Conservation (phyloP, 2,329 filamentous ascomycete genomes). For the Clonostachys rosea region DNA sequence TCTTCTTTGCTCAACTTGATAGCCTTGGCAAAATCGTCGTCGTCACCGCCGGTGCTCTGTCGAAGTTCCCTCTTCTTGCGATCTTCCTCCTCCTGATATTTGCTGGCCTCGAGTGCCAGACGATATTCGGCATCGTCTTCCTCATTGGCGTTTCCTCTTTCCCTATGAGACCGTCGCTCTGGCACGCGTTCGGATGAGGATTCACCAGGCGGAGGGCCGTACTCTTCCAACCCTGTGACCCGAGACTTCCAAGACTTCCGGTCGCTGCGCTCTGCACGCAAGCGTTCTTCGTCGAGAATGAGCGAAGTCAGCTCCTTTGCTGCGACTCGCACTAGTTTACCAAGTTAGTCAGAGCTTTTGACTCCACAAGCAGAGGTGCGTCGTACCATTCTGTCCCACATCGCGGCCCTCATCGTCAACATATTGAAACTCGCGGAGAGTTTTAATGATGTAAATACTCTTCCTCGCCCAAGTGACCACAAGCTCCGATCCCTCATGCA, state of each 20-base stretch:
- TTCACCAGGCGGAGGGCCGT: conserved; percentile 39
- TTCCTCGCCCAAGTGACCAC: conserved; percentile 97
- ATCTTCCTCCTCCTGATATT: conserved; percentile 91
- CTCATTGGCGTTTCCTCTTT: conserved; percentile 36
- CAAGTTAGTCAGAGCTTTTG: neutral
- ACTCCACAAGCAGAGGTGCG: neutral
- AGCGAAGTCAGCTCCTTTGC: conserved; percentile 93
- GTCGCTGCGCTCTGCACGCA: conserved; percentile 86
- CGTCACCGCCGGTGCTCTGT: conserved; percentile 46
- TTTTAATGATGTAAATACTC: conserved; percentile 99
- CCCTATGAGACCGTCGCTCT: conserved; percentile 32
- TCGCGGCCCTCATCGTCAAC: conserved; percentile 93
- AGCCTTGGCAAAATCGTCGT: conserved; percentile 90
- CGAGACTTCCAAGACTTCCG: conserved; percentile 95
- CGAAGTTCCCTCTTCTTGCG: conserved; percentile 65
- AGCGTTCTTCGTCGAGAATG: conserved; percentile 87
- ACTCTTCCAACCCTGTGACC: conserved; percentile 89
- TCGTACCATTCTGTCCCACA: conserved; percentile 90
- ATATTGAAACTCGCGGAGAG: conserved; percentile 93
- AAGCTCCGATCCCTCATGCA: conserved; percentile 94
- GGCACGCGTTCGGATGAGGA: conserved; percentile 32
- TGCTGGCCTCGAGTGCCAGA: conserved; percentile 90
- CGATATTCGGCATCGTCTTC: conserved; percentile 90
- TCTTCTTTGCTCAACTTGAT: conserved; percentile 94
- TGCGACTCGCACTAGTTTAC: conserved; percentile 74